Percentiles rank a stretch among this genome's conserved stretches.
Evolutionary conservation across 2,329 filamentous ascomycete species (phyloP).

Genomic region (Pyrenophora graminea): DNA sequence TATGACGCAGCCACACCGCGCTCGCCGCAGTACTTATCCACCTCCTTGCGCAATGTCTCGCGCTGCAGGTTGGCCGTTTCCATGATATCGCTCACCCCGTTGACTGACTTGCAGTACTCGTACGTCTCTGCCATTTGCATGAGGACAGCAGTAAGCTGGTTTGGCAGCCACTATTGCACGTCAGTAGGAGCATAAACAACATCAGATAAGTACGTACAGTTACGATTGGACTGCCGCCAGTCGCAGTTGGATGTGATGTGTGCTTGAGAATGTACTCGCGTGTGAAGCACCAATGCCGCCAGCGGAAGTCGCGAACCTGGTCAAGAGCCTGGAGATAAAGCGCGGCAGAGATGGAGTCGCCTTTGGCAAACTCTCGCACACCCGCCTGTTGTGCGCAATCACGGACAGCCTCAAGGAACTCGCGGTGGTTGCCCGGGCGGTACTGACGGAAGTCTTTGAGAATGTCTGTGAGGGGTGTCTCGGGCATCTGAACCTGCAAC

Average conservation of each 20-base stretch:
- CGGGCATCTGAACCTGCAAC: constrained; percentile 82
- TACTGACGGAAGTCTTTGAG: constrained; percentile 88
- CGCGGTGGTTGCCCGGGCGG: constrained; percentile 83
- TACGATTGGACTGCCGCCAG: constrained; percentile 79
- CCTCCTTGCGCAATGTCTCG: constrained; percentile 71
- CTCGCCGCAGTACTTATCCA: constrained; percentile 73
- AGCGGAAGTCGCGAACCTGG: constrained; percentile 79
- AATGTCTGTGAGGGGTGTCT: constrained; percentile 86
- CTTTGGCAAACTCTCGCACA: constrained; percentile 64
- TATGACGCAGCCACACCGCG: constrained; percentile 49
- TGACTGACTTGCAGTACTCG: constrained; percentile 51
- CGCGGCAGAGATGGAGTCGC: constrained; percentile 62
- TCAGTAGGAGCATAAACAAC: constrained; percentile 5
- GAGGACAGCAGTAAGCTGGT: constrained; percentile 77
- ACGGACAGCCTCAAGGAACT: constrained; percentile 76
- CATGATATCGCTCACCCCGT: constrained; percentile 66
- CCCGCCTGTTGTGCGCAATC: constrained; percentile 56
- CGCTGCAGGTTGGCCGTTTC: constrained; percentile 66
- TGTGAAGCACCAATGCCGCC: constrained; percentile 85
- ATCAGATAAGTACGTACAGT: constrained; percentile 52
- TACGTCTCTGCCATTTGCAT: constrained; percentile 68
- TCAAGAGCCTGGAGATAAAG: constrained; percentile 61
- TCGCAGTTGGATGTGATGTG: constrained; percentile 75
- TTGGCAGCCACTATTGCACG: constrained; percentile 68
- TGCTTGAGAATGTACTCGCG: constrained; percentile 83